A percentile compares a stretch with the other conserved stretches of the same genome.
These are phyloP conservation scores for Volvox carteri DNA, from an alignment of 163 green algal species.

Conservation along the genomic window DNA sequence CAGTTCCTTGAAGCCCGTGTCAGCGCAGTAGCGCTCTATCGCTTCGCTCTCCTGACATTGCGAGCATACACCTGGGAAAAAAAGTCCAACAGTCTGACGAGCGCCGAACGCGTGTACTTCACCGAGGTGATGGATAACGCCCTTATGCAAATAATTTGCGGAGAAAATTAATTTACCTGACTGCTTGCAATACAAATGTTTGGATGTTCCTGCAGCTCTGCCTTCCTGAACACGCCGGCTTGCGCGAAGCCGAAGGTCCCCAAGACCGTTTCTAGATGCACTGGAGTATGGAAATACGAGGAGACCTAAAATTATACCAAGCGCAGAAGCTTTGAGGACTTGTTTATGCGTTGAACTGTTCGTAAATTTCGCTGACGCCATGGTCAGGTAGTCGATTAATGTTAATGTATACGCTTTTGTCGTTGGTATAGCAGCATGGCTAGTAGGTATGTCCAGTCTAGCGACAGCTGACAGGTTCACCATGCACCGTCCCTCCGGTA, in stretches of 20 bases:
- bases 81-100: not conserved
- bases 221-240: not conserved
- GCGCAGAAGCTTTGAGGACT: not conserved
- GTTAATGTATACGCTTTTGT: not conserved
- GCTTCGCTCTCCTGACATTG: slow-evolving; percentile 50
- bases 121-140: too few species aligned
- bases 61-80: slow-evolving; percentile 23
- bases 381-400: not conserved
- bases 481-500: not conserved
- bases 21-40: slow-evolving; percentile 44
- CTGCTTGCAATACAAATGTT: slow-evolving; percentile 49
- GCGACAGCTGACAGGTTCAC: not conserved
- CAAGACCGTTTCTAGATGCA: not conserved
- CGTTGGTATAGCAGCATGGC: too few species aligned
- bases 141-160: not conserved
- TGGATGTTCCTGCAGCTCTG: not conserved
- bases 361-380: not conserved
- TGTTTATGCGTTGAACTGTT: not conserved
- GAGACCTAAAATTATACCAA: not conserved
- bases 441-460: too few species aligned
- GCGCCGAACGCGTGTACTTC: too few species aligned
- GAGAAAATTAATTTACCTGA: not conserved
- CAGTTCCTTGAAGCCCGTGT: slow-evolving; percentile 54
- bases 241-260: not conserved
- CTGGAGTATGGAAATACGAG: not conserved